Base-by-base conservation (phyloP, 108 stramenopile genomes). In the Heterococcus sp. region DNA sequence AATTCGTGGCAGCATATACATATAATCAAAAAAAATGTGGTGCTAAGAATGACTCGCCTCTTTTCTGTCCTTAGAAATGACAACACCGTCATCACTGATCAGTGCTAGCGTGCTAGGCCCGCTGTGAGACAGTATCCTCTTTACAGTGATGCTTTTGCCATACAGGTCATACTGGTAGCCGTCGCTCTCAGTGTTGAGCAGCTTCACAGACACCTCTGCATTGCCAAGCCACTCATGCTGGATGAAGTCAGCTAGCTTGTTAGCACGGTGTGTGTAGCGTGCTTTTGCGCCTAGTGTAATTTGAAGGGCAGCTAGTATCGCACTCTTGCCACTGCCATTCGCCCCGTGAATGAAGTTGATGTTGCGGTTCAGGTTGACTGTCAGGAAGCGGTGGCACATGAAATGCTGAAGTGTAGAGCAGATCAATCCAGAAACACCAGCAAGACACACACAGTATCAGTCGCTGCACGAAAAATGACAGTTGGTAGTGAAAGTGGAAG, bases 321-420 rank as follows among this genome's bases (percentile, higher is more conserved):
- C 95, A 0, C 93, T 95, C 82, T 87, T 89, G 0, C 96, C 96
- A 11, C 88, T 87, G 0, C 97, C 97, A 83, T 98, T 98, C 73
- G 91, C 88, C 0, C 97, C 97, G 75, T 91, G 86, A 84, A 98
- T 94, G 85, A 98, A 98, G 80, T 98, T 98, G 74, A 96, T 93
- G 39, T 95, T 93, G 46, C 64, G 46, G 65, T 87, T 83, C 30
- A 88, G 66, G 8, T 83, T 76, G 34, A 89, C 29, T 0, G 36
- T 37, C 8, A 89, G 76, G 72, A 87, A 84, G 66, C 69, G 76
- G 74, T 95, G 94, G 83, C 93, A 96, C 97, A 98, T 98, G 87
- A 98, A 98, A 80, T 98, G 93, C 74, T 95, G 92, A n/a, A n/a
- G n/a, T n/a, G n/a, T n/a, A n/a, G n/a, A n/a, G n/a, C n/a, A n/a